Evolutionary conservation across 2,329 filamentous ascomycete genomes (phyloP).

Genomic region (Trichoderma pleuroti): DNA sequence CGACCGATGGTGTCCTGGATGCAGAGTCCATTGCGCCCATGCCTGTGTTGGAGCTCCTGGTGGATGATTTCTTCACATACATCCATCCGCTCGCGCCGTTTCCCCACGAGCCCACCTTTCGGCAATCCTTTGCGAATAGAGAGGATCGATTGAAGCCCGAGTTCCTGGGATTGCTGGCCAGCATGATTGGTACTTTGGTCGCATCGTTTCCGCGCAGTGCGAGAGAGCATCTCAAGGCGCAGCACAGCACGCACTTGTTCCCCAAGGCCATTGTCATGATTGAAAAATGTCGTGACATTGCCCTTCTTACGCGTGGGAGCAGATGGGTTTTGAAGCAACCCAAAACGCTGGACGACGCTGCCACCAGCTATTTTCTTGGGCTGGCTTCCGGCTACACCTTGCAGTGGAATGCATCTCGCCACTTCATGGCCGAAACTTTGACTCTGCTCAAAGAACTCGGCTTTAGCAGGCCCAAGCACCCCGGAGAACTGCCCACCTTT

Average conservation of each 20-base stretch:
- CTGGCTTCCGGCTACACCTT: constrained; percentile 65
- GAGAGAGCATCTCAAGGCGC: constrained; percentile 62
- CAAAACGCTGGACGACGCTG: constrained; percentile 53
- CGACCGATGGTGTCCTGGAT: constrained; percentile 43
- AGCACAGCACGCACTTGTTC: constrained; percentile 62
- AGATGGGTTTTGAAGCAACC: constrained; percentile 46
- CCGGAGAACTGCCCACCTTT: constrained; percentile 38
- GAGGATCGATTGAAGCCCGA: constrained; percentile 63
- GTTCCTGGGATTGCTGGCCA: constrained; percentile 68
- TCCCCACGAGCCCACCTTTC: constrained; percentile 74
- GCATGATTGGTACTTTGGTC: constrained; percentile 71
- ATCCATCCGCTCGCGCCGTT: constrained; percentile 75
- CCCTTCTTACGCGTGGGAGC: constrained; percentile 62
- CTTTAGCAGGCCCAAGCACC: constrained; percentile 54
- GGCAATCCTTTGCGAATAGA: constrained; percentile 62
- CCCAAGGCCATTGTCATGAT: constrained; percentile 67
- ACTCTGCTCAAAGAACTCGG: constrained; percentile 66
- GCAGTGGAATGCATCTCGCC: constrained; percentile 62
- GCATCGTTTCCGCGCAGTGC: constrained; percentile 73
- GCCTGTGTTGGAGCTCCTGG: constrained; percentile 62
- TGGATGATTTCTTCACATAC: constrained; percentile 82
- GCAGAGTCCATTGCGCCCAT: constrained; percentile 70
- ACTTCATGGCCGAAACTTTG: constrained; percentile 71
- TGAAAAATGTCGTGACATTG: constrained; percentile 66
- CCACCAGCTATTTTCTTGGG: constrained; percentile 73